Evolutionary conservation across 306 rosid genomes (phyloP).

Genomic region (Quercus aquifolioides): DNA sequence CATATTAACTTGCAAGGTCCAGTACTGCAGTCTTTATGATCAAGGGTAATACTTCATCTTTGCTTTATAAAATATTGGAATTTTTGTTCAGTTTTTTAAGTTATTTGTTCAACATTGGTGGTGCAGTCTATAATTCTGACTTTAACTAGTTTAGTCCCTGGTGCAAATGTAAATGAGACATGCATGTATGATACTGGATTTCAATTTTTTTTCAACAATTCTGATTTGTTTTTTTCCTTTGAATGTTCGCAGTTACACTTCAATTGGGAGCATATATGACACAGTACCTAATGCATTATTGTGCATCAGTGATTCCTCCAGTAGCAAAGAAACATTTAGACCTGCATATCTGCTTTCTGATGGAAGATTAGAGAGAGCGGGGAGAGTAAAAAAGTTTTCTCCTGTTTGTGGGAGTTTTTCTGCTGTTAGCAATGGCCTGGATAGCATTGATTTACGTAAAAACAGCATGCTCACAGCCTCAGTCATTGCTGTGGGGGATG

Average conservation of each 20-base stretch:
- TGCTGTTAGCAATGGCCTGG: slow-evolving; percentile 57
- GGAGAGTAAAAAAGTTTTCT: slow-evolving; percentile 70
- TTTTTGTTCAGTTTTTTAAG: not conserved
- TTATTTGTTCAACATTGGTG: not conserved
- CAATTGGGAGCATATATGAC: slow-evolving; percentile 85
- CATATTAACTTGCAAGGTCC: slow-evolving; percentile 75
- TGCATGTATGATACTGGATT: slow-evolving; percentile 20
- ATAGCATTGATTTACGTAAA: slow-evolving; percentile 37
- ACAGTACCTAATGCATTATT: slow-evolving; percentile 86
- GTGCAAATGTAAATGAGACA: slow-evolving; percentile 14
- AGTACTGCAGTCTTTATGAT: slow-evolving; percentile 92
- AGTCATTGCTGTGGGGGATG: slow-evolving; percentile 84
- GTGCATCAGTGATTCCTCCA: slow-evolving; percentile 39
- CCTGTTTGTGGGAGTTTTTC: slow-evolving; percentile 30
- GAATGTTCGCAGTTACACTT: slow-evolving; percentile 67
- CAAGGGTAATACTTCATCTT: slow-evolving; percentile 70
- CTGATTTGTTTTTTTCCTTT: slow-evolving; percentile 6
- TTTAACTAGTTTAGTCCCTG: not conserved
- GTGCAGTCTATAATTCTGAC: not conserved
- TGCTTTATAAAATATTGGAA: not conserved
- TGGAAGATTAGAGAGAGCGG: slow-evolving; percentile 96
- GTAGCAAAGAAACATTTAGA: slow-evolving; percentile 48
- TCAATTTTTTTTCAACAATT: slow-evolving; percentile 11
- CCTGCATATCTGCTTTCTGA: slow-evolving; percentile 90
- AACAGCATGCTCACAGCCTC: slow-evolving; percentile 70